Conservation (phyloP, 164 flowering plant genomes). For the Chloranthus sessilifolius region DNA sequence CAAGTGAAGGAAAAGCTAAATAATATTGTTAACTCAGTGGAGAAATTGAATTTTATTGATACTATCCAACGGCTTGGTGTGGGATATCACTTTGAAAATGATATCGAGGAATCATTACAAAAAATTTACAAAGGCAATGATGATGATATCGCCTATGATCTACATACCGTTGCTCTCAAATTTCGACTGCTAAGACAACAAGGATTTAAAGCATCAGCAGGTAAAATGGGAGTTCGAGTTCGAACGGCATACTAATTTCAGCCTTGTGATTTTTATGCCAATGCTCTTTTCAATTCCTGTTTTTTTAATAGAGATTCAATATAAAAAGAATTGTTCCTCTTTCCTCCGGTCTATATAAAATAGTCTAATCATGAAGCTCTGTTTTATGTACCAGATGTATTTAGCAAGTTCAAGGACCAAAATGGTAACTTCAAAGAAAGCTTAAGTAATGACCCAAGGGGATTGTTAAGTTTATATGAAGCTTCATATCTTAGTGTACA, state of each 20-base stretch:
- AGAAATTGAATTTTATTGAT: conserved; percentile 22
- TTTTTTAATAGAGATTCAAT: no score
- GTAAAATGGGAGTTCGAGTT: no score
- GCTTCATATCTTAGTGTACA: conserved; percentile 25
- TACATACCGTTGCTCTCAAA: conserved; percentile 17
- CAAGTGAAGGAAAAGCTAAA: no score
- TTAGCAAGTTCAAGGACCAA: conserved; percentile 25
- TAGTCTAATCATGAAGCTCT: background rate
- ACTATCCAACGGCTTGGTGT: conserved; percentile 25
- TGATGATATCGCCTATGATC: background rate
- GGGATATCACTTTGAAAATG: conserved; percentile 25
- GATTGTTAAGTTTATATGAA: conserved; percentile 31
- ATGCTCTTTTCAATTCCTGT: no score
- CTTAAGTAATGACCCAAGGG: conserved; percentile 15
- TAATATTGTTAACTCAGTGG: no score
- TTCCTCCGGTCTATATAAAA: no score
- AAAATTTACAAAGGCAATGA: background rate
- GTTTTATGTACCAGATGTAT: conserved; percentile 22
- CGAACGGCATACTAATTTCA: no score
- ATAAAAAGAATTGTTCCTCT: no score
- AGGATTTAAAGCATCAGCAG: conserved; percentile 7
- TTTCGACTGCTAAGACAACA: conserved; percentile 23
- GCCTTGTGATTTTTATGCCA: no score
- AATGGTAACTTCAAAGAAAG: conserved; percentile 21
- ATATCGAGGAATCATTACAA: conserved; percentile 17